Base-by-base conservation (phyloP, 1,284 basidiomycete species). In the Irpex sp. region DNA sequence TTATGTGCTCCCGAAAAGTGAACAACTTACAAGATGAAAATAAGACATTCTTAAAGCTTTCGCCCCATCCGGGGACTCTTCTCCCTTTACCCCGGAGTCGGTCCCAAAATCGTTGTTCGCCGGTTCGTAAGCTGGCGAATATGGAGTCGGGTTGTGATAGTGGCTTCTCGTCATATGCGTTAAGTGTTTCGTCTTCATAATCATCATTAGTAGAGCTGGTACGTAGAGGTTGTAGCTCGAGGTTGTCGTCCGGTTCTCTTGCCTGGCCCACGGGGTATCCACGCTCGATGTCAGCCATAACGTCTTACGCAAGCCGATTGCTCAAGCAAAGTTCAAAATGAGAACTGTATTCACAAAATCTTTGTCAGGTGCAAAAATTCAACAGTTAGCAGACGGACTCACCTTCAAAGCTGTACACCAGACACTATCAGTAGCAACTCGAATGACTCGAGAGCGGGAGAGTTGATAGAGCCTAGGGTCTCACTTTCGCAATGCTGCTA, bases 11-110 rank as follows among this genome's bases (percentile, higher is more conserved):
- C 39, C 37, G 9, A 17, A 5, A 13, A 21, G 37, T 4, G 26
- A 26, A 46, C n/a, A 15, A 77, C 82, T 56, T 68, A 88, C 87
- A 86, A 0, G 86, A 88, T 35, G 80, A 83, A 9, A 77, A 70
- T 3, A 73, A 69, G 53, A 86, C 79, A 6, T 80, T 80, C 55
- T 74, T 75, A 35, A 83, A 63, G 66, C 83, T 87, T 65, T 79
- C 72, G 9, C 65, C 17, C 53, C 83, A 75, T 0, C 82, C 79
- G 6, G 62, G 62, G 17, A 88, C 71, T 63, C 66, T 72, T 67
- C 80, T 83, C 6, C 79, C 84, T 68, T 78, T 82, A 35, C 87
- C 81, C 35, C 74, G 71, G 63, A 88, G 81, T 33, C 83, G 77
- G 58, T 80, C 70, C 79, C 80, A 83, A 63, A 84, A 77, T 33